phyloP scores from a whole-genome alignment of 2,329 filamentous ascomycete genomes.

The Neocatenulostroma microsporum region DNA sequence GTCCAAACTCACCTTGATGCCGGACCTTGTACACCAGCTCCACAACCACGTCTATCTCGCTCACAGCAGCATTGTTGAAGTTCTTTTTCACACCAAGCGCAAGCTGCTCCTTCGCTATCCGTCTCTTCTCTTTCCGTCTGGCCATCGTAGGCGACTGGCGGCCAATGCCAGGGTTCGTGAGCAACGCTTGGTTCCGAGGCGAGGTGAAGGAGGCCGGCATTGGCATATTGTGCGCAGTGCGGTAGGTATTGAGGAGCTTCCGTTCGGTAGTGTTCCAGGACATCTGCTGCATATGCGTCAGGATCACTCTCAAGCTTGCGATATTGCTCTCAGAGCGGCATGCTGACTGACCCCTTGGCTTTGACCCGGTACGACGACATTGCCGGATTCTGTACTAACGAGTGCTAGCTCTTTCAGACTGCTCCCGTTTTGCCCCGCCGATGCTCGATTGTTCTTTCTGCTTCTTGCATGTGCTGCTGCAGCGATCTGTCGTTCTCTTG shows the following conservation, averaged over 20 bases:
- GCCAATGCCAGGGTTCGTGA: constrained; percentile 49
- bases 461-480: constrained; percentile 31
- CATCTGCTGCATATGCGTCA: constrained; percentile 33
- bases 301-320: background rate
- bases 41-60: constrained; percentile 76
- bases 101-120: constrained; percentile 65
- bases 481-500: constrained; percentile 37
- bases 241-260: constrained; percentile 64
- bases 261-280: constrained; percentile 63
- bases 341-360: constrained; percentile 13
- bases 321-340: background rate
- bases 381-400: constrained; percentile 16
- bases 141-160: constrained; percentile 69
- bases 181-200: constrained; percentile 44
- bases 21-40: constrained; percentile 67
- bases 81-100: constrained; percentile 68
- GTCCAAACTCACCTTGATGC: constrained; percentile 43
- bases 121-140: constrained; percentile 53
- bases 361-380: constrained; percentile 8
- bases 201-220: constrained; percentile 61
- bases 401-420: constrained; percentile 22
- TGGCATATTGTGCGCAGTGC: constrained; percentile 63
- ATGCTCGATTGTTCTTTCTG: constrained; percentile 28
- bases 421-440: constrained; percentile 18
- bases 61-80: constrained; percentile 71